Percentiles rank a stretch among this genome's conserved stretches.
These are phyloP conservation scores for Fomitiporia mediterranea DNA, from an alignment of 1,284 basidiomycete species.

Conservation along the genomic window DNA sequence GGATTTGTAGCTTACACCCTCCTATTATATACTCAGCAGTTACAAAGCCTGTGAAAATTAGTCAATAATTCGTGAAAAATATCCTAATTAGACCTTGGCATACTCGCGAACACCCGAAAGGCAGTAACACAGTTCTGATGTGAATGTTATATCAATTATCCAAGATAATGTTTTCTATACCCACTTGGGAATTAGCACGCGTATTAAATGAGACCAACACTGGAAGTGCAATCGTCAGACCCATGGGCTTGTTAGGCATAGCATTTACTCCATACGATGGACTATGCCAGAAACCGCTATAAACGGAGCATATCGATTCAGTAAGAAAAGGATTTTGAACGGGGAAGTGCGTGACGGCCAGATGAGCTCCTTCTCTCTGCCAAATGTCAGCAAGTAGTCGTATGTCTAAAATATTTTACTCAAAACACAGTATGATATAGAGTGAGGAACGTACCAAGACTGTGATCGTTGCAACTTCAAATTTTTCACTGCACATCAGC, in stretches of 20 bases:
- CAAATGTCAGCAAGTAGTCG: constrained; percentile 11
- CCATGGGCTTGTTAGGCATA: background rate
- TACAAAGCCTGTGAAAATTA: background rate
- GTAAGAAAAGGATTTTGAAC: constrained; percentile 7
- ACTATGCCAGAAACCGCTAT: background rate
- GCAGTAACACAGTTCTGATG: background rate
- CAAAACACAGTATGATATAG: too few relatives aligned
- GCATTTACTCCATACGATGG: background rate
- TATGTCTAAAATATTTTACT: background rate
- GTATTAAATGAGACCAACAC: background rate
- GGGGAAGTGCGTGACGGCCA: constrained; percentile 8
- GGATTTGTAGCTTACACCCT: background rate
- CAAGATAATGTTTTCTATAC: background rate
- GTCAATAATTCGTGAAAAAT: background rate
- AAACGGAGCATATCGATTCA: constrained; percentile 15
- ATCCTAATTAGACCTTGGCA: background rate
- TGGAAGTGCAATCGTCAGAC: background rate
- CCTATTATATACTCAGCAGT: background rate
- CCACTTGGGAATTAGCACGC: background rate
- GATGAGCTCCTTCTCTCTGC: constrained; percentile 4
- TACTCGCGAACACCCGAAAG: background rate
- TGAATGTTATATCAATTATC: too few relatives aligned
- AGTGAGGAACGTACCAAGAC: too few relatives aligned
- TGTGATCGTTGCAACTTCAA: too few relatives aligned
- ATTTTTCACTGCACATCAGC: too few relatives aligned